phyloP scores from a whole-genome alignment of 495 filamentous ascomycete species.

The Xylona heveae region DNA sequence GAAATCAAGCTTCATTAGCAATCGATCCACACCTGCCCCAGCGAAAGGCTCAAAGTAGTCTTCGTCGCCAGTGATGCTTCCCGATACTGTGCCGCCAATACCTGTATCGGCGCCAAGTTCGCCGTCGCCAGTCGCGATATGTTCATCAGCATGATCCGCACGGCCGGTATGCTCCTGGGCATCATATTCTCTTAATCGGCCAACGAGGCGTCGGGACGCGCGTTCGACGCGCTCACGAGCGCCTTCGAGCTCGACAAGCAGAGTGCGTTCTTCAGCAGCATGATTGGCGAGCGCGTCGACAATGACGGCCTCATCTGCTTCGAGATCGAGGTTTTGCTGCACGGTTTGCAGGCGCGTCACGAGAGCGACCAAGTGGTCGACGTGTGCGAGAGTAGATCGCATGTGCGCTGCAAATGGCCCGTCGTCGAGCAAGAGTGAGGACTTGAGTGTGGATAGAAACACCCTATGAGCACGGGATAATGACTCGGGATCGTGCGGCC shows the following conservation, averaged over 20 bases:
- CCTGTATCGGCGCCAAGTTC: slow-evolving; percentile 9
- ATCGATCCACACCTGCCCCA: slow-evolving; percentile 50
- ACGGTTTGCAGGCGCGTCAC: slow-evolving; percentile 47
- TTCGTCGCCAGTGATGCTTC: slow-evolving; percentile 13
- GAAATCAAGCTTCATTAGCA: slow-evolving; percentile 79
- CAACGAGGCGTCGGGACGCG: slow-evolving; percentile 41
- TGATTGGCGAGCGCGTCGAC: slow-evolving; percentile 53
- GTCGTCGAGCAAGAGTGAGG: slow-evolving; percentile 50
- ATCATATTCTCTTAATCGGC: slow-evolving; percentile 35
- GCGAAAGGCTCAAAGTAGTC: slow-evolving; percentile 38
- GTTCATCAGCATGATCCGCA: slow-evolving; percentile 7
- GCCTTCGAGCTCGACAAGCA: slow-evolving; percentile 32
- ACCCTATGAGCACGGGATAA: slow-evolving; percentile 55
- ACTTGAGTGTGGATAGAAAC: slow-evolving; percentile 45
- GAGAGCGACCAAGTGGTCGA: slow-evolving; percentile 59
- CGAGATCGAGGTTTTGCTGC: slow-evolving; percentile 53
- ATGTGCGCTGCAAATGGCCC: slow-evolving; percentile 45
- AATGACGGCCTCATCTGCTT: slow-evolving; percentile 57
- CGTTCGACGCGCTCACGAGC: slow-evolving; percentile 28
- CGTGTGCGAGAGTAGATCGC: slow-evolving; percentile 43
- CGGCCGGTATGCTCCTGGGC: slow-evolving; percentile 13
- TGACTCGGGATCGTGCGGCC: slow-evolving; percentile 54
- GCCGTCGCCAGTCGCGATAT: slow-evolving; percentile 11
- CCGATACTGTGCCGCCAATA: slow-evolving; percentile 7
- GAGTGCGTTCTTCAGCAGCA: slow-evolving; percentile 40